A percentile compares a stretch with the other conserved stretches of the same genome.
These are phyloP conservation scores for Fennellomyces sp. DNA, from an alignment of 371 early-diverging fungal species.

Conservation along the genomic window DNA sequence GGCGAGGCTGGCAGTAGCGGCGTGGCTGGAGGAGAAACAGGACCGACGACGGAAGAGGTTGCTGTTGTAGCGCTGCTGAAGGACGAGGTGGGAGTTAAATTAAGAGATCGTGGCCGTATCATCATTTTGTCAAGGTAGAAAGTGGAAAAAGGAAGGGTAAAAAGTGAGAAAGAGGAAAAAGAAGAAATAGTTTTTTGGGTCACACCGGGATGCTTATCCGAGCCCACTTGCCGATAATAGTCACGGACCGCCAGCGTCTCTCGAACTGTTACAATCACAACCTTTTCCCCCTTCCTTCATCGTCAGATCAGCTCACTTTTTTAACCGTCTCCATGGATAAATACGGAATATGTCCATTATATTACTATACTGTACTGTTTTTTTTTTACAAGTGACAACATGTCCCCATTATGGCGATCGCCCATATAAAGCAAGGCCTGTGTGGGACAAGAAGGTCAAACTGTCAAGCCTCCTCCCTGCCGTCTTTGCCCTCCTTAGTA, in stretches of 20 bases:
- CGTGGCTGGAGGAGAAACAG: constrained; percentile 17
- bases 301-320: not conserved
- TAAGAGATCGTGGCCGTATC: constrained; percentile 6
- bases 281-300: not conserved
- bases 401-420: no score
- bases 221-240: not conserved
- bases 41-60: not conserved
- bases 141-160: not conserved
- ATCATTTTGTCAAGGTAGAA: not conserved
- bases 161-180: not conserved
- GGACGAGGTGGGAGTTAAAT: constrained; percentile 1
- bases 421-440: not conserved
- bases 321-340: not conserved
- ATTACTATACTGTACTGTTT: not conserved
- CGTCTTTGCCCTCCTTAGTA: not conserved
- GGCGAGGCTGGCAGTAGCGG: constrained; percentile 10
- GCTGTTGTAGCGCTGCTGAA: constrained; percentile 1
- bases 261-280: no score
- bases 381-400: not conserved
- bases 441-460: no score
- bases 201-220: not conserved
- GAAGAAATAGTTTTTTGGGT: constrained; percentile 38
- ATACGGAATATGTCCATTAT: not conserved
- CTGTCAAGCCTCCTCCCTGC: no score
- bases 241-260: no score